Evolutionary conservation across 1,139 yeast species (phyloP), one percentile per base, ranked within the genome.

Genomic region (Sugiyamaella paludigena): DNA sequence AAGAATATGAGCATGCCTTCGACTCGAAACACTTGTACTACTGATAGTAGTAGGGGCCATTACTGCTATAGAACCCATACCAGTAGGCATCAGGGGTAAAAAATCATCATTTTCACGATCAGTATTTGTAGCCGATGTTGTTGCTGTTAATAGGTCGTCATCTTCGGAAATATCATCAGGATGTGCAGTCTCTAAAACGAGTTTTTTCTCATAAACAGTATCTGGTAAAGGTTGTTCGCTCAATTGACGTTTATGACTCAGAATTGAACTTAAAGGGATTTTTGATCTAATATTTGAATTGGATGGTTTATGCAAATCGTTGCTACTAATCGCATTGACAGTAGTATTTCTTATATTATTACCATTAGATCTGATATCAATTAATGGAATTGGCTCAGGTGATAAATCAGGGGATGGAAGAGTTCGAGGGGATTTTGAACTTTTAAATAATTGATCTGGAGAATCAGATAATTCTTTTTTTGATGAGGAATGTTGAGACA

Each of bases 241-340:
- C 43, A 27, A 32, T 30, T 30, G 68, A 68, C 1, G 63, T 64
- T 58, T 79, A 78, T 7, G 79, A 81, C 61, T 80, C 83, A 7
- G 77, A 68, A 7, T 71, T 66, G 6, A 81, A 65, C 55, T 78
- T 5, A 35, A 27, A 27, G 76, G 59, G 79, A 84, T 35, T 7
- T 26, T 28, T n/a, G n/a, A n/a, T n/a, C n/a, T n/a, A n/a, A n/a
- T n/a, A n/a, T n/a, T n/a, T n/a, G n/a, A n/a, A n/a, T n/a, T n/a
- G n/a, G n/a, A n/a, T n/a, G n/a, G n/a, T n/a, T n/a, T n/a, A n/a
- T n/a, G n/a, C n/a, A n/a, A n/a, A n/a, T n/a, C n/a, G n/a, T n/a
- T n/a, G n/a, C n/a, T n/a, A n/a, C n/a, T n/a, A n/a, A n/a, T n/a
- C n/a, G n/a, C n/a, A n/a, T n/a, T n/a, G n/a, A n/a, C n/a, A n/a